phyloP scores from a whole-genome alignment of 1,284 basidiomycete genomes.

The Stereum hirsutum region DNA sequence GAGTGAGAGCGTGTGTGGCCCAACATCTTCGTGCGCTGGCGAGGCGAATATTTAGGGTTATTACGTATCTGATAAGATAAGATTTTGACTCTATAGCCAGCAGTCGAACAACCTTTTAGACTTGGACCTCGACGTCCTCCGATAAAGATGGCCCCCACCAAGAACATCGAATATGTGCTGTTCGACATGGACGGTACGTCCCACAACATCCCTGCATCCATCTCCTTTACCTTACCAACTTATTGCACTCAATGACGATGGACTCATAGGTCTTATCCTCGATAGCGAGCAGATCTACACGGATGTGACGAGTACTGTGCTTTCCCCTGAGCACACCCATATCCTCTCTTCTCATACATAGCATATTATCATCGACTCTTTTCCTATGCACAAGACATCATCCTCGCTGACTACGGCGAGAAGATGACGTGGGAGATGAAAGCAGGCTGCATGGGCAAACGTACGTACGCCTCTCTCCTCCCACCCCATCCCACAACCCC shows the following conservation, averaged over 20 bases:
- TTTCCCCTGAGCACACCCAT: not conserved
- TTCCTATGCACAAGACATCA: conserved; percentile 37
- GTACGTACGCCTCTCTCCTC: conserved; percentile 29
- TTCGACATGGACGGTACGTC: conserved; percentile 74
- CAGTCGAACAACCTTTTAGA: not conserved
- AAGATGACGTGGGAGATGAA: conserved; percentile 82
- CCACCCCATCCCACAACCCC: not conserved
- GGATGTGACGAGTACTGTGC: conserved; percentile 53
- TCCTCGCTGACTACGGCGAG: conserved; percentile 62
- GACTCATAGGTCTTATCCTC: conserved; percentile 41
- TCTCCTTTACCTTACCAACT: not conserved
- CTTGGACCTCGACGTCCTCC: not conserved
- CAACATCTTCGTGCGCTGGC: too few species aligned
- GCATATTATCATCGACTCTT: conserved; percentile 51
- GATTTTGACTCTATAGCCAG: too few species aligned
- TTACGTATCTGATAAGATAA: too few species aligned
- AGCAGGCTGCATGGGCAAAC: conserved; percentile 75
- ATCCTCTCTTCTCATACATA: not conserved
- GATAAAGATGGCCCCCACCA: not conserved
- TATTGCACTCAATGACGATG: not conserved
- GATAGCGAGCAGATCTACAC: conserved; percentile 71
- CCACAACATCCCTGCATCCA: too few species aligned
- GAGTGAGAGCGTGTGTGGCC: too few species aligned
- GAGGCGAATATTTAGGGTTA: too few species aligned
- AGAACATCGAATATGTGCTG: conserved; percentile 55